Evolutionary conservation across 164 flowering plant species (phyloP).

Genomic region (Stephania cephalantha): DNA sequence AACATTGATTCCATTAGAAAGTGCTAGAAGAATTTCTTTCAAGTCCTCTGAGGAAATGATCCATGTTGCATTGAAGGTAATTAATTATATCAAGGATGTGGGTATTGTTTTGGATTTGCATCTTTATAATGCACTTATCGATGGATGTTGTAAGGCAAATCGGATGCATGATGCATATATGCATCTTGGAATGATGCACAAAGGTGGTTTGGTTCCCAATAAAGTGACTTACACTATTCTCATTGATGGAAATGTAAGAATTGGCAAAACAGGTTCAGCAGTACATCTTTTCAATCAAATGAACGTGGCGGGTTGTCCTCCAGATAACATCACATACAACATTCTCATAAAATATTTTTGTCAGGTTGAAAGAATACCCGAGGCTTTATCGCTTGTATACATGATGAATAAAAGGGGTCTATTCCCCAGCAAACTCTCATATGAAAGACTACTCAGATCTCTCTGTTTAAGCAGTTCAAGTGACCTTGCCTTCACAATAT

Average conservation of each 20-base stretch:
- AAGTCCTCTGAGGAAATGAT: slow-evolving; percentile 25
- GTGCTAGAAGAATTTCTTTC: slow-evolving; percentile 6
- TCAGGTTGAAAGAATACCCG: slow-evolving; percentile 28
- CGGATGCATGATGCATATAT: slow-evolving; percentile 41
- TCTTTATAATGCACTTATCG: slow-evolving; percentile 39
- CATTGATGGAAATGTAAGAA: slow-evolving; percentile 35
- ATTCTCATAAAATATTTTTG: slow-evolving; percentile 48
- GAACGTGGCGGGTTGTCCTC: slow-evolving; percentile 36
- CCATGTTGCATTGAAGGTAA: slow-evolving; percentile 24
- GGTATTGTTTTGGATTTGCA: slow-evolving; percentile 35
- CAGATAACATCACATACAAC: slow-evolving; percentile 39
- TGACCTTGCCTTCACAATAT: slow-evolving; percentile 31
- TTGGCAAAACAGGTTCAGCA: slow-evolving; percentile 38
- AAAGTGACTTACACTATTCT: slow-evolving; percentile 57
- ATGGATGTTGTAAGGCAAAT: slow-evolving; percentile 36
- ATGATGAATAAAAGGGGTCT: slow-evolving; percentile 57
- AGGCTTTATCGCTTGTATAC: slow-evolving; percentile 39
- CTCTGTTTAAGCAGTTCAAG: slow-evolving; percentile 26
- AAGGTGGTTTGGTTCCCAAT: slow-evolving; percentile 41
- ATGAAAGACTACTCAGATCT: slow-evolving; percentile 30
- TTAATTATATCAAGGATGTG: slow-evolving; percentile 19
- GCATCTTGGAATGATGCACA: slow-evolving; percentile 35
- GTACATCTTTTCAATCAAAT: slow-evolving; percentile 41
- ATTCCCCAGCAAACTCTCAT: slow-evolving; percentile 32
- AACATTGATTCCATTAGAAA: slow-evolving; percentile 11